These are phyloP conservation scores for Calocera cornea DNA, from an alignment of 768 basidiomycete genomes.

Conservation along the genomic window DNA sequence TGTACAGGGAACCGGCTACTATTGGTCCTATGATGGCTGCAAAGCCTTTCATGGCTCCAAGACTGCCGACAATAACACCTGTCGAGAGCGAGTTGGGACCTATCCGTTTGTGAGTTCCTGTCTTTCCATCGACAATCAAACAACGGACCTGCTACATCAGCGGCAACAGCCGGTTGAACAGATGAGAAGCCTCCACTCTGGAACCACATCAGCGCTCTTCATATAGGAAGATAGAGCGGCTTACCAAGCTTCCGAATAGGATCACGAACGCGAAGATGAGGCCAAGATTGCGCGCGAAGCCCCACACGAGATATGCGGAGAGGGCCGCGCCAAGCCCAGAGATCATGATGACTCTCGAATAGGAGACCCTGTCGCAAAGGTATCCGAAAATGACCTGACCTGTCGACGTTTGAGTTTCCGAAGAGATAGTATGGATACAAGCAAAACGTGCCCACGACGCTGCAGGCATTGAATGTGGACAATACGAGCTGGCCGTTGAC, in stretches of 20 bases:
- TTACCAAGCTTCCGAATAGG: neutral
- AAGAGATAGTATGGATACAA: neutral
- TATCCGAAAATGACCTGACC: conserved; percentile 3
- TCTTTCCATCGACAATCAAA: neutral
- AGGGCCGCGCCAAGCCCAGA: conserved; percentile 3
- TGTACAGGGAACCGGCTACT: neutral
- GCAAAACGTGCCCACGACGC: conserved; percentile 1
- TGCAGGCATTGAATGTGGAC: neutral
- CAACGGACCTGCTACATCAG: neutral
- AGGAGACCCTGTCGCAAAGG: neutral
- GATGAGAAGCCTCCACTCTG: conserved; percentile 2
- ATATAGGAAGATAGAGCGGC: neutral
- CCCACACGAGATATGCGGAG: conserved; percentile 4
- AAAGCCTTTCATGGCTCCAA: neutral
- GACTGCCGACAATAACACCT: neutral
- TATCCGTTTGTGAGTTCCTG: neutral
- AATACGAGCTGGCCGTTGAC: neutral
- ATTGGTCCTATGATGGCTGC: conserved; percentile 5
- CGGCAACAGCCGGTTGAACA: neutral
- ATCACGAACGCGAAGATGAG: conserved; percentile 1
- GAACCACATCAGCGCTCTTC: too few species aligned
- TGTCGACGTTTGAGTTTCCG: neutral
- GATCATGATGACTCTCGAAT: neutral
- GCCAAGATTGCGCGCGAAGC: neutral
- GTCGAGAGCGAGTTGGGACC: neutral